phyloP scores from a whole-genome alignment of 257 asterid genomes.

The Euphrasia confusa region DNA sequence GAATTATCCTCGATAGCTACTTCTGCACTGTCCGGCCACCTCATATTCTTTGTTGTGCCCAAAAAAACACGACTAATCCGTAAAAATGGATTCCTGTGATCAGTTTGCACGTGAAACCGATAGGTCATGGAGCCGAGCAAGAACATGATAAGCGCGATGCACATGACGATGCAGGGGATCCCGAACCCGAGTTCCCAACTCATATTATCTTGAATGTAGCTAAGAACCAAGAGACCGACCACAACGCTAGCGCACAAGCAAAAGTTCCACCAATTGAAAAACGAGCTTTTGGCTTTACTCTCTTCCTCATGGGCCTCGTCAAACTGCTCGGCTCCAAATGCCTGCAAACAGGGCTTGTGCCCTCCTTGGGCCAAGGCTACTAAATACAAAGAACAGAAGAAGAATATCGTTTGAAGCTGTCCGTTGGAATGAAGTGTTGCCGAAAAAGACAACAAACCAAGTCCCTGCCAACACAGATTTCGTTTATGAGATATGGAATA shows the following conservation, averaged over 20 bases:
- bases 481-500: background rate
- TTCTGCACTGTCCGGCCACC: background rate
- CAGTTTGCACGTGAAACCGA: background rate
- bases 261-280: slow-evolving; percentile 5
- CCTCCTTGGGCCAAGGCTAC: slow-evolving; percentile 4
- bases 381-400: slow-evolving; percentile 1
- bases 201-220: slow-evolving; percentile 1
- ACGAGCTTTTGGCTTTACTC: slow-evolving; percentile 1
- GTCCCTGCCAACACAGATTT: background rate
- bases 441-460: background rate
- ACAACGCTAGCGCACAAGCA: slow-evolving; percentile 1
- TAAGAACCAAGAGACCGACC: background rate
- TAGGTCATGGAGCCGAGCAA: background rate
- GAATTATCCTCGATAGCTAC: background rate
- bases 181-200: slow-evolving; percentile 11
- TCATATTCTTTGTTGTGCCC: background rate
- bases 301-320: background rate
- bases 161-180: slow-evolving; percentile 7
- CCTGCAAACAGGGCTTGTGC: slow-evolving; percentile 5
- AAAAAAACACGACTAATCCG: background rate
- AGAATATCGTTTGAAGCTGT: background rate
- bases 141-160: background rate
- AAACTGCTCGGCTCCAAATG: slow-evolving; percentile 4
- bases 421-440: background rate
- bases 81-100: background rate